Evolutionary conservation across 2,329 filamentous ascomycete genomes (phyloP), one percentile per base, ranked within the genome.

Genomic region (Apiospora aurea): DNA sequence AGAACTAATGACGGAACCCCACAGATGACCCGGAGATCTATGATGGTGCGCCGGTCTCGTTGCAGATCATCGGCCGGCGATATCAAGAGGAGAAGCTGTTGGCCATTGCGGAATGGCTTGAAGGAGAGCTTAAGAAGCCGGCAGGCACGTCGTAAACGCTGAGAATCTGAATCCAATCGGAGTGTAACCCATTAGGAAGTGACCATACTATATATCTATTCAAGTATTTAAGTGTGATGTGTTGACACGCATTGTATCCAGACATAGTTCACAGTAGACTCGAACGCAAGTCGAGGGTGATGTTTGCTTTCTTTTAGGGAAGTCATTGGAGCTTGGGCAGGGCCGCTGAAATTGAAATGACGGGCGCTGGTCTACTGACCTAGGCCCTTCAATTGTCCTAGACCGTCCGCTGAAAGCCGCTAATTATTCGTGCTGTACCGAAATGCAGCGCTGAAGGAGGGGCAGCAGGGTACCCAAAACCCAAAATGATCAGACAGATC

Each of bases 71-170:
- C 4, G 73, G 69, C 14, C 49, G 71, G 29, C 61, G 71, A 64
- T 71, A 73, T 47, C 69, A 73, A 38, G 73, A 74, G 47, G 73
- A 74, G 49, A 74, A 74, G 47, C 44, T 73, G 14, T 26, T 74
- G n/a, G 72, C 71, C 14, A 71, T 74, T 64, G 73, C 73, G 3
- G 72, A 74, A 57, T 67, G 67, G 70, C 66, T 71, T 4, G 70
- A 44, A 67, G 68, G 29, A n/a, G 68, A 69, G 34, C 29, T 69
- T 3, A 51, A 69, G 34, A 69, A 69, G 41, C 34, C 16, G 34
- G 24, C 34, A 2, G 34, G 1, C 10, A 34, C 34, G 18, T n/a
- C 57, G n/a, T 64, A 21, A 64, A 1, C 0, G n/a, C 14, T 3
- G 13, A 14, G 18, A 3, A 10, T 6, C 6, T 41, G 3, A 8